These are phyloP conservation scores for Bremia lactucae DNA, from an alignment of 352 stramenopile genomes.

Conservation along the genomic window DNA sequence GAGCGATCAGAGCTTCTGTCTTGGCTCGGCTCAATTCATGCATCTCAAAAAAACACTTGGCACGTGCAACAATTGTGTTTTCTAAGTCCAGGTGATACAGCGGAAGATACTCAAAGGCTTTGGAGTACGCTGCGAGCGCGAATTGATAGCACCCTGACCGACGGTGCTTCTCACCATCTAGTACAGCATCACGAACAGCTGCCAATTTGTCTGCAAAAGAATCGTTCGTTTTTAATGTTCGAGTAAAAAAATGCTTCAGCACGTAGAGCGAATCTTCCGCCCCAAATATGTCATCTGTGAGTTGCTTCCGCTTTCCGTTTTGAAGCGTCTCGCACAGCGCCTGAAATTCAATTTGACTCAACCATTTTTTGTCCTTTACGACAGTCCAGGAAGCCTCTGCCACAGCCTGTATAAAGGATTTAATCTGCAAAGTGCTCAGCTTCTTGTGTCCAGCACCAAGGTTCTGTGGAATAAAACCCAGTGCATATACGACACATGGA, in stretches of 20 bases:
- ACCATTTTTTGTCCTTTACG: conserved; percentile 27
- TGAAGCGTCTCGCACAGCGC: conserved; percentile 54
- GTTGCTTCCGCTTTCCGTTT: conserved; percentile 19
- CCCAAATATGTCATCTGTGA: conserved; percentile 20
- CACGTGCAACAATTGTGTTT: conserved; percentile 42
- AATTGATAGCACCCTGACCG: conserved; percentile 39
- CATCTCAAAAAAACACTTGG: conserved; percentile 53
- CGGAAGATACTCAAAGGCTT: conserved; percentile 45
- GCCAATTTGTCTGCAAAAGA: conserved; percentile 33
- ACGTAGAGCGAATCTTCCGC: conserved; percentile 51
- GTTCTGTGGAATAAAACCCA: conserved; percentile 51
- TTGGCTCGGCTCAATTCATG: conserved; percentile 29
- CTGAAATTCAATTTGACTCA: conserved; percentile 69
- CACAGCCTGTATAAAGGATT: conserved; percentile 73
- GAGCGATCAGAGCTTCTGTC: conserved; percentile 31
- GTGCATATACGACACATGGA: conserved; percentile 48
- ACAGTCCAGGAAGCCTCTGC: conserved; percentile 60
- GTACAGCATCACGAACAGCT: conserved; percentile 35
- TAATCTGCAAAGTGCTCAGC: conserved; percentile 74
- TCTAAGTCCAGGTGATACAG: conserved; percentile 58
- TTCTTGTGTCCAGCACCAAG: conserved; percentile 37
- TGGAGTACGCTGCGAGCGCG: conserved; percentile 50
- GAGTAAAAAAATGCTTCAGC: conserved; percentile 56
- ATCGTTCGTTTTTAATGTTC: conserved; percentile 41
- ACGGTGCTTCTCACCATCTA: conserved; percentile 49